Conservation (phyloP, 2,329 filamentous ascomycete species). For the Paraphoma chrysanthemicola region DNA sequence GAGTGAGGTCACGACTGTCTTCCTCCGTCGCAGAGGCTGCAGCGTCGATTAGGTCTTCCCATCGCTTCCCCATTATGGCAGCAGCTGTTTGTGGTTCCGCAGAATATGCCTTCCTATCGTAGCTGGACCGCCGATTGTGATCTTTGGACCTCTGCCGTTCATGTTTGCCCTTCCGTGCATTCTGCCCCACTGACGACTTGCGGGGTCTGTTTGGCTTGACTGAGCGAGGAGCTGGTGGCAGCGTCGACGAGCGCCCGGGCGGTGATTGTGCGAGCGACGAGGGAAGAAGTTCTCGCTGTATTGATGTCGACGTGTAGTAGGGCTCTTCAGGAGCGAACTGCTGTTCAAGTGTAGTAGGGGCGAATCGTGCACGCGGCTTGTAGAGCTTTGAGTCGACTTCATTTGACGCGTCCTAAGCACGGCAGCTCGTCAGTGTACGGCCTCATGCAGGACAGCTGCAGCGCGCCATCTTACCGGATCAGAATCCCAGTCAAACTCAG, state of each 20-base stretch:
- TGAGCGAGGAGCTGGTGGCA: conserved; percentile 81
- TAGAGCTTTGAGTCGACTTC: conserved; percentile 49
- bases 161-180: conserved; percentile 76
- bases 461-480: conserved; percentile 39
- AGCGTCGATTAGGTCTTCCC: conserved; percentile 96
- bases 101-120: conserved; percentile 82
- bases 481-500: conserved; percentile 63
- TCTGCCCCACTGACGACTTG: conserved; percentile 86
- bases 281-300: conserved; percentile 77
- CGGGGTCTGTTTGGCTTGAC: conserved; percentile 75
- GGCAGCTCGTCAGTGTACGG: conserved; percentile 27
- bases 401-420: conserved; percentile 44
- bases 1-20: conserved; percentile 85
- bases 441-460: conserved; percentile 13
- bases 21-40: conserved; percentile 93
- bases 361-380: conserved; percentile 49
- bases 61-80: conserved; percentile 79
- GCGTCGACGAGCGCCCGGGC: conserved; percentile 83
- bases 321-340: conserved; percentile 65
- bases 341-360: conserved; percentile 65
- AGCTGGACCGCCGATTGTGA: conserved; percentile 73
- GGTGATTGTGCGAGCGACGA: conserved; percentile 84
- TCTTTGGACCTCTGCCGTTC: conserved; percentile 82
- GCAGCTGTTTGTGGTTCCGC: conserved; percentile 81
- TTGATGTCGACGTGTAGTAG: conserved; percentile 58